phyloP scores from a whole-genome alignment of 805 yeast genomes.

The Metschnikowia lunata region DNA sequence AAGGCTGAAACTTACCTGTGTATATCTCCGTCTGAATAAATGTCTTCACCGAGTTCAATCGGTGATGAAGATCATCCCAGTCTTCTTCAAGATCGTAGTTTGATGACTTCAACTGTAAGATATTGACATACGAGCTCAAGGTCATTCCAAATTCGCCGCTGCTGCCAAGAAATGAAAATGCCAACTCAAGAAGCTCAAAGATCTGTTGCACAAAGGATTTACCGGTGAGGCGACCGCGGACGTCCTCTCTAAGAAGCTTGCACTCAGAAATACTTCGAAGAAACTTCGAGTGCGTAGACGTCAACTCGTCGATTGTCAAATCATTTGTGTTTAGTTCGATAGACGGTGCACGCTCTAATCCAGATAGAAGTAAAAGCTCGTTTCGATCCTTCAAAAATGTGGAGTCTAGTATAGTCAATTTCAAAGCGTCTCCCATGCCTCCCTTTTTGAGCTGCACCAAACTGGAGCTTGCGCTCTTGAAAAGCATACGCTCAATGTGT shows the following conservation, averaged over 20 bases:
- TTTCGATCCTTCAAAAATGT: constrained; percentile 4
- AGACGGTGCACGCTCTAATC: not conserved
- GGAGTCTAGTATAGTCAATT: constrained; percentile 11
- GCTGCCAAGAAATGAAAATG: constrained; percentile 31
- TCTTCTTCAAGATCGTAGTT: constrained; percentile 17
- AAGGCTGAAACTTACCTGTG: constrained; percentile 41
- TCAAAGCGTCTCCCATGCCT: not conserved
- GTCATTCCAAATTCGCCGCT: constrained; percentile 31
- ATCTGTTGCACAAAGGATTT: constrained; percentile 29
- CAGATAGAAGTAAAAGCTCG: constrained; percentile 1
- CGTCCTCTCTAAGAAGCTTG: constrained; percentile 30
- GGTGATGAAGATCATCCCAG: constrained; percentile 28
- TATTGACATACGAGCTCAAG: constrained; percentile 25
- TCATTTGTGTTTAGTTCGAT: constrained; percentile 9
- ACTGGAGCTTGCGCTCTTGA: constrained; percentile 6
- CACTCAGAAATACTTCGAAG: constrained; percentile 22
- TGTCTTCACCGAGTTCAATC: constrained; percentile 35
- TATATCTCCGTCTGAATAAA: constrained; percentile 37
- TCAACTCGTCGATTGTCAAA: constrained; percentile 16
- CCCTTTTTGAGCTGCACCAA: constrained; percentile 1
- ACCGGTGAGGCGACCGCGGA: constrained; percentile 27
- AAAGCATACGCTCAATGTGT: constrained; percentile 21
- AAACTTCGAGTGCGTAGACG: constrained; percentile 10
- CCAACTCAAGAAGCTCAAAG: constrained; percentile 28
- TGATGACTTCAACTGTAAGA: constrained; percentile 22